Evolutionary conservation across 768 basidiomycete species (phyloP), one percentile per base, ranked within the genome.

Genomic region (Mrakia hoshinonis): DNA sequence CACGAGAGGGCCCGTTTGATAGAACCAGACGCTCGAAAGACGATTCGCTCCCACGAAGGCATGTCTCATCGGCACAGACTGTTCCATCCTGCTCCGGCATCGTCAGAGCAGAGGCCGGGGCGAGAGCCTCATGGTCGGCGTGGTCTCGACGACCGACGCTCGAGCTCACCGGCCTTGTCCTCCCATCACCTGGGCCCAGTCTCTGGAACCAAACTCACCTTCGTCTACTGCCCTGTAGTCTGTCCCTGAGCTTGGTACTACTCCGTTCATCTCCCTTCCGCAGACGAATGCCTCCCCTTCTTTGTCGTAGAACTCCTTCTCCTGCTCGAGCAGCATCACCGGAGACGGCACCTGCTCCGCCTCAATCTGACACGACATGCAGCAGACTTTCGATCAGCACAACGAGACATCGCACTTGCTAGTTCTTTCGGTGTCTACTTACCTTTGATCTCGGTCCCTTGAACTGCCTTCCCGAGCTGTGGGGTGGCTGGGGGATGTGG

Each of bases 211-310:
- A 6, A 12, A 75, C 79, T 72, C 67, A 85, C 87, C 95, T 84
- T 98, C 92, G 81, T 99, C 95, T 70, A 97, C 84, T n/a, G 90
- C 87, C 69, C 87, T 81, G 75, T 85, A 95, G 75, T 95, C 90
- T 0, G 91, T 89, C 7, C 89, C 92, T n/a, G 88, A 87, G 20
- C 92, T 81, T 0, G 95, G 96, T 0, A 86, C 86, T 15, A 81
- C 71, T 75, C 87, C 88, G 47, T 61, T 61, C 58, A 82, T 81
- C 0, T 84, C 84, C 18, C 85, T 83, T 31, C 87, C 81, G 11
- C 86, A 87, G 81, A 85, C 82, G 75, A 87, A 70, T n/a, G 46
- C 61, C 48, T 49, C 52, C 15, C 49, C 81, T 75, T 89, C 76
- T 20, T 75, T 84, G 26, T 85, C 82, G 76, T 89, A 87, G 87